Base-by-base conservation (phyloP, 2,329 filamentous ascomycete genomes). In the Scleromitrula shiraiana region DNA sequence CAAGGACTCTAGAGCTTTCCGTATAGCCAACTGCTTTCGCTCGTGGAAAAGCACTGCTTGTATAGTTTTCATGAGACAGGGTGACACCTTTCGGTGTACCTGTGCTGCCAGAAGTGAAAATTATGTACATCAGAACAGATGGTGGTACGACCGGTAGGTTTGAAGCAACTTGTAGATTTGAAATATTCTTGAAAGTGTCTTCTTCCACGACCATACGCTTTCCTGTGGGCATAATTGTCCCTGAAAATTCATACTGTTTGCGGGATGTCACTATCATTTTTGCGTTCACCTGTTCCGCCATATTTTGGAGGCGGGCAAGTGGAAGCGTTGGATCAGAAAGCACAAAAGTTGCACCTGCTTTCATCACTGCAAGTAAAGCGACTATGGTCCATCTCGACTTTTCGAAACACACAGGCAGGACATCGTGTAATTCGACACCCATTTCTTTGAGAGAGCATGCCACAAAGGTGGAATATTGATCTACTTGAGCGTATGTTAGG, bases 31-130 rank as follows among this genome's bases (percentile, higher is more conserved):
- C 40, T 15, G 50, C 30, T 19, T 29, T 46, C 41, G 27, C 54
- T 53, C 20, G 40, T 50, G 46, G 41, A 50, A 41, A 23, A 12
- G 43, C 45, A 26, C 29, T 41, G 17, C 35, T 47, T 24, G 39
- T 44, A 32, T 47, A 45, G 15, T 26, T 50, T 32, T 53, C 48
- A 19, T 59, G 46, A 0, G 56, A 56, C 5, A 67, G 54, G 15
- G 58, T 46, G 22, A 60, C 53, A 27, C 57, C 56, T 44, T 60
- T 60, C 14, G 58, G 57, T 4, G 37, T 54, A 5, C 58, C 58
- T 6, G 58, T 59, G 10, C 41, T 69, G 12, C 68, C 55, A 20
- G 64, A 59, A 17, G 59, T 62, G 36, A 60, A 62, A 8, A 61
- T 54, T 12, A 58, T 42, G 37, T 57, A 57, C 41, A 37, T 39